Evolutionary conservation across 208 protist species (phyloP).

Genomic region (Leishmania aethiopica): DNA sequence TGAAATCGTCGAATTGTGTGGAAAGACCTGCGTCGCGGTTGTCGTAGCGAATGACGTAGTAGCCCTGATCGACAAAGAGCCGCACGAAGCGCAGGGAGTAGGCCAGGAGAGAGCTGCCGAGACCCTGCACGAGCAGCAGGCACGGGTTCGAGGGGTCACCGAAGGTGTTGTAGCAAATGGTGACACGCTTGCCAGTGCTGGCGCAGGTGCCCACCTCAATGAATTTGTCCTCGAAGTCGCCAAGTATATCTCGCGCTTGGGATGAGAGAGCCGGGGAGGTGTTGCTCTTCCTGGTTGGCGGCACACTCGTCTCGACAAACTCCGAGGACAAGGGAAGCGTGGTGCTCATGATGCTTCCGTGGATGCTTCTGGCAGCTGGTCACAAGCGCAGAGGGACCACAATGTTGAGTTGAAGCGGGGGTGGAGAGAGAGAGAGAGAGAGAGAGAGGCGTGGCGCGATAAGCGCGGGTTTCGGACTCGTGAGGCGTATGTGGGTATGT

Average conservation of each 20-base stretch:
- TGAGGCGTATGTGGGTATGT: not conserved
- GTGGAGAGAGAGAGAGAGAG: not conserved
- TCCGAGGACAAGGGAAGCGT: not conserved
- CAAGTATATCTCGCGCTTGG: conserved; percentile 14
- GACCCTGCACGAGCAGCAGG: conserved; percentile 67
- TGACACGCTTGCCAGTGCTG: conserved; percentile 62
- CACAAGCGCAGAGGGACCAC: not conserved
- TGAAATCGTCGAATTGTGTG: conserved; percentile 58
- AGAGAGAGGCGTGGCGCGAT: not conserved
- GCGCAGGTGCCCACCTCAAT: conserved; percentile 59
- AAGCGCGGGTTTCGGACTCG: not conserved
- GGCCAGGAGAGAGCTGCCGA: conserved; percentile 36
- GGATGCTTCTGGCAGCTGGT: not conserved
- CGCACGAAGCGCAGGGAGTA: conserved; percentile 47
- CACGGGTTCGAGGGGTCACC: conserved; percentile 61
- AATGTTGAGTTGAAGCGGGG: not conserved
- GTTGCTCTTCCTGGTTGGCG: not conserved
- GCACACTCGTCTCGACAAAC: not conserved
- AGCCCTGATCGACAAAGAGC: conserved; percentile 46
- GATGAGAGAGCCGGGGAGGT: conserved; percentile 12
- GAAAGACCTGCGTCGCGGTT: conserved; percentile 73
- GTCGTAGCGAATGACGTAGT: conserved; percentile 83
- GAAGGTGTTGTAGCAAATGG: conserved; percentile 81
- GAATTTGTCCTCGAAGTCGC: conserved; percentile 51
- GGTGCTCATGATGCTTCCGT: not conserved